Evolutionary conservation across 805 yeast species (phyloP), one percentile per base, ranked within the genome.

Genomic region (Candida piceae): DNA sequence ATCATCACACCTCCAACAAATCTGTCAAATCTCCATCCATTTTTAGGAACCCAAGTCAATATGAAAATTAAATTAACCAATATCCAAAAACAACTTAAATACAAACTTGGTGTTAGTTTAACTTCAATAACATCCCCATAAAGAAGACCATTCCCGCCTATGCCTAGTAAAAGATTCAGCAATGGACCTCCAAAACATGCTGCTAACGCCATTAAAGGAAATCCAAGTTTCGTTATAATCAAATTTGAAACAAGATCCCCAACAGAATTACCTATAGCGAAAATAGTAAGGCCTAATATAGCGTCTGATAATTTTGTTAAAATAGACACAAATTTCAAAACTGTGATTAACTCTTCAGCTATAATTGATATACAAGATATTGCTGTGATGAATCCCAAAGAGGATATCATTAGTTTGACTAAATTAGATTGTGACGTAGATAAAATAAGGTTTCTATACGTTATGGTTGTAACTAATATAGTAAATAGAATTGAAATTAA

Each of bases 161-260:
- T 63, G 0, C 97, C 95, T 27, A 89, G 67, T 9, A 93, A 63
- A 29, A 83, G 64, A 36, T 88, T 82, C 29, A 93, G 57, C 39
- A 90, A 61, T 0, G 97, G 97, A 1, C 96, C 87, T 0, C 97
- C 97, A 57, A 89, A 83, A 53, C 97, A 89, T 0, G 97, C 96
- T 20, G 93, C 84, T n/a, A 93, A 66, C 0, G 97, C 97, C 84
- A 90, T 84, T 31, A 83, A 70, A 0, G 95, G 85, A 62, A 76
- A 79, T 0, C 95, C 96, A 70, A 85, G 73, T 39, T 66, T 66
- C 0, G 95, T 88, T 18, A 90, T 75, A 0, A 94, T 82, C 24
- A 82, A 57, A 48, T 90, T 87, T 0, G 96, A 82, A 1, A 89
- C 78, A 32, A 89, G 64, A 53, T 90, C 98, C 5, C 97, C 97